Percentiles rank a stretch among this genome's conserved stretches.
Evolutionary conservation across 345 rosid species (phyloP).

Genomic region (Eucalyptus cladocalyx): DNA sequence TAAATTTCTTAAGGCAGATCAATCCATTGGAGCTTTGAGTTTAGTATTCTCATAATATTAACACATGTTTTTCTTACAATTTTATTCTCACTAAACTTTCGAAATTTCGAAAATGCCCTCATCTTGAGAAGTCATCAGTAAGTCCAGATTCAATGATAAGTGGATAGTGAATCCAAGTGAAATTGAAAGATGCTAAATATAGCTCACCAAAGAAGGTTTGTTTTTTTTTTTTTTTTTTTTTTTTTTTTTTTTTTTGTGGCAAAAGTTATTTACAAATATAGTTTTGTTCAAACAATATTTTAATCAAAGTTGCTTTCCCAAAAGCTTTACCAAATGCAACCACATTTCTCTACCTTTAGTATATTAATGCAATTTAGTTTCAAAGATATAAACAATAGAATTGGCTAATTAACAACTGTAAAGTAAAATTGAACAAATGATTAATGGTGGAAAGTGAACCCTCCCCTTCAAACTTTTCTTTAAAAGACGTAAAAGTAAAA

Average conservation of each 20-base stretch:
- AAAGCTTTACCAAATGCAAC: rapidly evolving
- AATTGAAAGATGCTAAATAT: rapidly evolving
- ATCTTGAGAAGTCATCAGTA: rapidly evolving
- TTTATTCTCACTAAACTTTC: rapidly evolving
- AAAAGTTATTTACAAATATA: no score
- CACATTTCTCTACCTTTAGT: not conserved
- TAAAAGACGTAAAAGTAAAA: not conserved
- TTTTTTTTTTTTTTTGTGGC: no score
- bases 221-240: no score
- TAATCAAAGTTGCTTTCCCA: rapidly evolving
- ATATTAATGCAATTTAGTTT: rapidly evolving
- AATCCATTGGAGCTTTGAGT: not conserved
- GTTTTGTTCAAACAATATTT: no score
- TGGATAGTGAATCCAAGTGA: rapidly evolving
- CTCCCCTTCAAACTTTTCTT: not conserved
- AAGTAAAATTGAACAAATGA: not conserved
- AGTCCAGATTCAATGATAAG: rapidly evolving
- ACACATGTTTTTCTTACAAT: rapidly evolving
- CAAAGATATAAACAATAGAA: rapidly evolving
- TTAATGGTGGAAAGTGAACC: not conserved
- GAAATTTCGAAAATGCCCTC: no score
- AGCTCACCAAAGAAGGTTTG: rapidly evolving
- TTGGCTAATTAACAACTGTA: not conserved
- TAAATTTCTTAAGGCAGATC: rapidly evolving
- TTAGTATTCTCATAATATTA: rapidly evolving